Percentiles rank a stretch among this genome's conserved stretches.
phyloP scores from a whole-genome alignment of 1,284 basidiomycete genomes.

The Apiotrichum laibachii region DNA sequence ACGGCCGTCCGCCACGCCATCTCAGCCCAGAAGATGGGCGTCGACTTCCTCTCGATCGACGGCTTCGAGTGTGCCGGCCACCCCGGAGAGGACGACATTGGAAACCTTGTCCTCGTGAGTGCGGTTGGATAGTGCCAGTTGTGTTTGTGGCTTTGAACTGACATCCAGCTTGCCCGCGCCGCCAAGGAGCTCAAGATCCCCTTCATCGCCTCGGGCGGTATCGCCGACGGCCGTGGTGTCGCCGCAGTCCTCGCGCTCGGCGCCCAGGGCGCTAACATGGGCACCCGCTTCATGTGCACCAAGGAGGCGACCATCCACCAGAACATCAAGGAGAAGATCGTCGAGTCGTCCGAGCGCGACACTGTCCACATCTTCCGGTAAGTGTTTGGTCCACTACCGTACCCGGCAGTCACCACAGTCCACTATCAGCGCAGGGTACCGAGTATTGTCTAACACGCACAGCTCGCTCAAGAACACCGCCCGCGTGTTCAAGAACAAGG shows the following conservation, averaged over 20 bases:
- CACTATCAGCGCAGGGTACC: no score
- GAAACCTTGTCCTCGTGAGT: slow-evolving; percentile 77
- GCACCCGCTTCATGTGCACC: slow-evolving; percentile 48
- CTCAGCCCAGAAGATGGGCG: slow-evolving; percentile 73
- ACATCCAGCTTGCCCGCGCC: slow-evolving; percentile 71
- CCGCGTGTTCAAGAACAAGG: slow-evolving; percentile 68
- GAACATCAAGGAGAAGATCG: slow-evolving; percentile 86
- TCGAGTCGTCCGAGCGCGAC: slow-evolving; percentile 74
- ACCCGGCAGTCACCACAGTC: background rate
- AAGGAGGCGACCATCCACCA: slow-evolving; percentile 73
- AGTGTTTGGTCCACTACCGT: background rate
- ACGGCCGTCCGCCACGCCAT: slow-evolving; percentile 80
- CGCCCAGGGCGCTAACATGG: slow-evolving; percentile 83
- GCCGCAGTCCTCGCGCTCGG: slow-evolving; percentile 79
- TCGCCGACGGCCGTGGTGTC: slow-evolving; percentile 77
- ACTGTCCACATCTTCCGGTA: slow-evolving; percentile 80
- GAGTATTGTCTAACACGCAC: background rate
- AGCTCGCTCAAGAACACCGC: slow-evolving; percentile 76
- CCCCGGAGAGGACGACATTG: slow-evolving; percentile 92
- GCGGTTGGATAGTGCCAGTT: background rate
- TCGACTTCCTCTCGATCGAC: slow-evolving; percentile 82
- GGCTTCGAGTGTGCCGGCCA: slow-evolving; percentile 92
- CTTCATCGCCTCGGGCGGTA: slow-evolving; percentile 84
- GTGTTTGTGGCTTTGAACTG: background rate
- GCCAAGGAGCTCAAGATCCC: slow-evolving; percentile 79